Evolutionary conservation across 129 eudicot species (phyloP), one percentile per base, ranked within the genome.

Genomic region (Arctium lappa): DNA sequence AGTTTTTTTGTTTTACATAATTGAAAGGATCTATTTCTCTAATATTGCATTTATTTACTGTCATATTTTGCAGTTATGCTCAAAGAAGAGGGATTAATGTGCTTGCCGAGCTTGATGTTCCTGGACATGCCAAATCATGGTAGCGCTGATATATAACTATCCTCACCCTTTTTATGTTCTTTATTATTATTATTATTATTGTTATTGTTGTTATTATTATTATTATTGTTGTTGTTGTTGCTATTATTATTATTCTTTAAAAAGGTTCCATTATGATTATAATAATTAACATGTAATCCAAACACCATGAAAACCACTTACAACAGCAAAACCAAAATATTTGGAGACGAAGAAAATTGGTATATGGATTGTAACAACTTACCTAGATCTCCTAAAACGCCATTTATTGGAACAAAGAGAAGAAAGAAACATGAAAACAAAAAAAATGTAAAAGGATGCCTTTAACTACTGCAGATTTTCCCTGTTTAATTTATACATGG

Each of bases 61-160:
- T 79, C 48, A 71, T 39, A 10, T 39, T 53, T 82, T 84, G 72
- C 87, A 95, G 99, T 30, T 95, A 93, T 88, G 98, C 99, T 66
- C 81, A 90, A 85, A 89, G 86, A 83, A 88, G 97, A 44, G 99
- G 99, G 75, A 85, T 95, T 39, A 90, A 90, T 76, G 99, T 95
- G 38, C 86, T 95, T 81, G 96, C 99, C 79, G 99, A 95, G 85
- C 86, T 95, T 85, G 99, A 95, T 82, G 92, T 95, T 74, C 99
- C 99, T 11, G 99, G 99, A 69, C 99, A 95, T 85, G 99, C 99
- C 69, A 82, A 37, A 74, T 95, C 99, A 65, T 95, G 99, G 99
- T 90, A 91, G n/a, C 69, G 69, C 22, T 36, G 30, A 29, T 44
- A 50, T 46, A 76, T 72, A 15, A 18, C 37, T 38, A 33, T n/a